Conservation (phyloP, 768 basidiomycete genomes). For the Leccinum incarnatum region DNA sequence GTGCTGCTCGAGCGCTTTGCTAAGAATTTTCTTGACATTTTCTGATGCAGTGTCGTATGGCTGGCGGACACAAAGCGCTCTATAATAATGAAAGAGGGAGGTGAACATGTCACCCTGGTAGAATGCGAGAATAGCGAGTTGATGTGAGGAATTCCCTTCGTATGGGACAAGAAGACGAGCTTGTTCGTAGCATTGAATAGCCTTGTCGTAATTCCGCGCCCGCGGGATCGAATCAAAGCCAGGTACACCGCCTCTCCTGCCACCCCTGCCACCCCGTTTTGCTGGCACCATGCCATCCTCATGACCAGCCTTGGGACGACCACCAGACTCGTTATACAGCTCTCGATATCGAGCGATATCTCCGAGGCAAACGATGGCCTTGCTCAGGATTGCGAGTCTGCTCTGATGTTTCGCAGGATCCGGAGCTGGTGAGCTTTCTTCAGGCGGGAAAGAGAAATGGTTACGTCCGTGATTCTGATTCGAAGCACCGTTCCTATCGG, state of each 20-base stretch:
- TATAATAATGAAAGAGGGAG: slow-evolving; percentile 84
- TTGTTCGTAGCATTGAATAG: slow-evolving; percentile 80
- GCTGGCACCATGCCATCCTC: slow-evolving; percentile 47
- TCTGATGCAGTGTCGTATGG: slow-evolving; percentile 87
- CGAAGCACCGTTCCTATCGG: slow-evolving; percentile 20
- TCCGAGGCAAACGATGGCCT: slow-evolving; percentile 87
- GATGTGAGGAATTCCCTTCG: slow-evolving; percentile 94
- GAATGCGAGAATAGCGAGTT: slow-evolving; percentile 88
- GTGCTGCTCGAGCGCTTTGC: slow-evolving; percentile 63
- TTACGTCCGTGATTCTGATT: slow-evolving; percentile 44
- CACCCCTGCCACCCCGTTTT: slow-evolving; percentile 36
- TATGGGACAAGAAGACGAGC: slow-evolving; percentile 79
- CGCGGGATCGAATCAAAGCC: slow-evolving; percentile 48
- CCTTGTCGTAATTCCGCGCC: slow-evolving; percentile 68
- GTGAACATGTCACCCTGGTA: slow-evolving; percentile 82
- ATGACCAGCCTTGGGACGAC: slow-evolving; percentile 64
- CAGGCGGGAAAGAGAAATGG: slow-evolving; percentile 63
- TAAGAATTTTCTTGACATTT: slow-evolving; percentile 74
- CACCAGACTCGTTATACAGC: slow-evolving; percentile 73
- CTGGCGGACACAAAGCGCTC: slow-evolving; percentile 80
- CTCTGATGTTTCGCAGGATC: slow-evolving; percentile 40
- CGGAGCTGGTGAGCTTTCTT: slow-evolving; percentile 45
- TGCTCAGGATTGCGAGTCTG: slow-evolving; percentile 76
- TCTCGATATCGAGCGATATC: slow-evolving; percentile 95
- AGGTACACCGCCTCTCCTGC: slow-evolving; percentile 47